Evolutionary conservation across 805 yeast species (phyloP), one percentile per base, ranked within the genome.

Genomic region (Ogataea henricii): DNA sequence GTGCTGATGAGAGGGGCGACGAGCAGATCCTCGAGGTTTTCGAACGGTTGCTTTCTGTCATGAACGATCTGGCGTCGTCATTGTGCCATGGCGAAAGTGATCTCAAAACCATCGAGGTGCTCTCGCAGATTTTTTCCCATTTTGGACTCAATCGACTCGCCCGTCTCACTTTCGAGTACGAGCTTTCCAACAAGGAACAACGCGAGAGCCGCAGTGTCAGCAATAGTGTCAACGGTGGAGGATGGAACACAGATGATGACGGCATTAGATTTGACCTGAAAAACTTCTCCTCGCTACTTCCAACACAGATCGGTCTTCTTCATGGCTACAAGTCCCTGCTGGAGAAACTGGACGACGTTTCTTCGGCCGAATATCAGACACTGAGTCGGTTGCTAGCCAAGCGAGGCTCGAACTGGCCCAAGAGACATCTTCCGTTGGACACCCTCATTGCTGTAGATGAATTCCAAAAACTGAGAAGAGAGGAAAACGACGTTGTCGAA

Each of bases 11-110:
- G n/a, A 64, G 65, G 5, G 72, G 67, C 4, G 54, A 58, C 1
- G 58, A 56, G 41, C 53, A 57, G 23, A 33, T 49, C 20, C 55
- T 54, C 25, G 59, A 56, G 2, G 29, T 54, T 12, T 54, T 52
- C 22, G 58, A 52, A 4, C 47, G 45, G 21, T 46, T 59, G 44
- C 26, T 55, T 8, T 48, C 56, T 47, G 68, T 76, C 0, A 59
- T 86, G 20, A 86, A 81, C 45, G 92, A 88, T 60, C 67, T 90
- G 49, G 67, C 81, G 3, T 80, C 80, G 18, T 81, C 92, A 1
- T 67, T 87, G 14, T 72, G 79, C 29, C 85, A 85, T 62, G 81
- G 81, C 18, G 89, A 83, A 47, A 86, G 83, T 0, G 96, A 87
- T 58, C 72, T 76, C 10, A 66, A 73, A 4, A 69, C 85, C 1